Conservation (phyloP, 441 rosid species). For the Euphorbia corollata region DNA sequence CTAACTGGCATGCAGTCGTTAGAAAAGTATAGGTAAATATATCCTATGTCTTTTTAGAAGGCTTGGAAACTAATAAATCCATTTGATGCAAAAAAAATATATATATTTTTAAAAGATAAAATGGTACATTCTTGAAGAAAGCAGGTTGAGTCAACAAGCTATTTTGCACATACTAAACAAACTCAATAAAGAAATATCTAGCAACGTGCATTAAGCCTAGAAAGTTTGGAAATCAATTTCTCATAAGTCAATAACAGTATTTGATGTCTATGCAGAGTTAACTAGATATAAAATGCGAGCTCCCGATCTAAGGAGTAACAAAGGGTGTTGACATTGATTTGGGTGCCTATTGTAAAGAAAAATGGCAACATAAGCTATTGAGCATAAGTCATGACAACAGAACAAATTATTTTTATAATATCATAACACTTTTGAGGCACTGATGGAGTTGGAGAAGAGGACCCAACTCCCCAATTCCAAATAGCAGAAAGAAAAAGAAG, state of each 20-base stretch:
- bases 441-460: too few relatives aligned
- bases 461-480: too few relatives aligned
- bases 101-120: background rate
- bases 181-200: background rate
- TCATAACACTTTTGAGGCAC: too few relatives aligned
- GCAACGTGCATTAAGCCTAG: background rate
- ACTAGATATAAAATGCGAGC: background rate
- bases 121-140: background rate
- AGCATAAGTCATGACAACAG: background rate
- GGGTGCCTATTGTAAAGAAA: background rate
- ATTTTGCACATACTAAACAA: background rate
- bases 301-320: background rate
- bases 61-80: background rate
- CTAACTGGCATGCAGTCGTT: too few relatives aligned
- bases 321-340: background rate
- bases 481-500: too few relatives aligned
- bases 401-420: too few relatives aligned
- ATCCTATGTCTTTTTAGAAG: background rate
- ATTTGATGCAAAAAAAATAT: background rate
- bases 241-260: background rate
- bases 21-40: too few relatives aligned
- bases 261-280: background rate
- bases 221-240: background rate
- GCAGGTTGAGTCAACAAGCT: too few relatives aligned
- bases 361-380: background rate